Percentiles rank a stretch among this genome's conserved stretches.
phyloP scores from a whole-genome alignment of 2,329 filamentous ascomycete genomes.

The Fusarium pseudonygamai region DNA sequence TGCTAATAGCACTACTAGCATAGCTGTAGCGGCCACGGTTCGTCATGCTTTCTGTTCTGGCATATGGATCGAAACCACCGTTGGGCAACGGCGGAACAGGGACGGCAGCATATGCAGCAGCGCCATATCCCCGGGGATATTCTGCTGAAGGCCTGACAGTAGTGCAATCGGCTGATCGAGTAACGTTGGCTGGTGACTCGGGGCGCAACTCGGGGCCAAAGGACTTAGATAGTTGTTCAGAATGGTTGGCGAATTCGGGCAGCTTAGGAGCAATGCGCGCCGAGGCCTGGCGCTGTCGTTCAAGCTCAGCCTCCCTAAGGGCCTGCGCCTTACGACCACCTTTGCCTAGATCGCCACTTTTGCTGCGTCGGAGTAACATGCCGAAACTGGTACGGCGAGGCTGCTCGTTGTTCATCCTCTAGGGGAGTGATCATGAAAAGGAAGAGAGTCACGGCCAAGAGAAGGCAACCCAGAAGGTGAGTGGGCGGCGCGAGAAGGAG shows the following conservation, averaged over 20 bases:
- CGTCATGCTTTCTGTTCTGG: slow-evolving; percentile 92
- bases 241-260: slow-evolving; percentile 61
- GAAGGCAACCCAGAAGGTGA: slow-evolving; percentile 24
- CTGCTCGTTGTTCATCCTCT: slow-evolving; percentile 46
- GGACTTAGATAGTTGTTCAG: slow-evolving; percentile 57
- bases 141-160: slow-evolving; percentile 63
- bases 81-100: slow-evolving; percentile 69
- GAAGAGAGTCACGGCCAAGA: slow-evolving; percentile 36
- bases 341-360: slow-evolving; percentile 72
- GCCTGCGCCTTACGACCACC: slow-evolving; percentile 68
- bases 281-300: slow-evolving; percentile 60
- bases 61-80: slow-evolving; percentile 78
- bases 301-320: slow-evolving; percentile 59
- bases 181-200: slow-evolving; percentile 69
- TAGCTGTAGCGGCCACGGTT: slow-evolving; percentile 97
- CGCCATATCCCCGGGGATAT: slow-evolving; percentile 52
- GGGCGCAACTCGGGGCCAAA: slow-evolving; percentile 66
- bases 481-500: slow-evolving; percentile 28
- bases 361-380: slow-evolving; percentile 73
- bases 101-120: slow-evolving; percentile 48
- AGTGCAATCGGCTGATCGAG: slow-evolving; percentile 55
- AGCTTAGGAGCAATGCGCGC: slow-evolving; percentile 61
- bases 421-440: slow-evolving; percentile 38
- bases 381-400: slow-evolving; percentile 58
- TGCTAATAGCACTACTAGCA: slow-evolving; percentile 89